Base-by-base conservation (phyloP, 2,329 filamentous ascomycete genomes). In the Scortechinia acanthostroma region DNA sequence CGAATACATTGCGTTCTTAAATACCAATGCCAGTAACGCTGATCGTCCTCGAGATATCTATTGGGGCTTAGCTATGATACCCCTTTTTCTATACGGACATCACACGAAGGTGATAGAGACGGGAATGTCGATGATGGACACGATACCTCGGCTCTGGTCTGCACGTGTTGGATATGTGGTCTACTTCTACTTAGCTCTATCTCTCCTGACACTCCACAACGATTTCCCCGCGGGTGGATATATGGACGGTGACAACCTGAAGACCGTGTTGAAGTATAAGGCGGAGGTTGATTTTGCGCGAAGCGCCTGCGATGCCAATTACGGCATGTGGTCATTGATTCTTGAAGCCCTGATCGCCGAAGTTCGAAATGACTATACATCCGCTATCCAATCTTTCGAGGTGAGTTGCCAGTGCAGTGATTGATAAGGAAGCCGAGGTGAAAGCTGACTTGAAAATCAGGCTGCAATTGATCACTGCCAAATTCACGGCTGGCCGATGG, bases 391-490 rank as follows among this genome's bases (percentile, higher is more conserved):
- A 46, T 51, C 58, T 3, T 58, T 20, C 4, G n/a, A 35, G n/a
- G n/a, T 6, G 21, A 33, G 15, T 14, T 30, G 16, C 17, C 16
- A 14, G 6, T 37, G 19, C 4, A 30, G 43, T 20, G 19, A 3
- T 2, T 17, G 37, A 33, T 13, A 19, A 33, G 15, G 22, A 21
- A n/a, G 14, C 19, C 4, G n/a, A 22, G 10, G 14, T 17, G 43
- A 42, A 21, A 4, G 14, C 17, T 10, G 43, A 19, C 46, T n/a
- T n/a, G n/a, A n/a, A n/a, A n/a, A n/a, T n/a, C n/a, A n/a, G 49
- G 64, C 68, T 46, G 75, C 79, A 3, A 70, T 81, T 48, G 77
- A 83, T 51, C 77, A 82, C 52, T 71, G 71, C 42, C 73, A 82
- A 51, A 58, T 78, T 1, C 68, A 82, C 53, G 69, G 69, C 14